phyloP scores from a whole-genome alignment of 805 yeast species.

The Hanseniaspora mollemarum region DNA sequence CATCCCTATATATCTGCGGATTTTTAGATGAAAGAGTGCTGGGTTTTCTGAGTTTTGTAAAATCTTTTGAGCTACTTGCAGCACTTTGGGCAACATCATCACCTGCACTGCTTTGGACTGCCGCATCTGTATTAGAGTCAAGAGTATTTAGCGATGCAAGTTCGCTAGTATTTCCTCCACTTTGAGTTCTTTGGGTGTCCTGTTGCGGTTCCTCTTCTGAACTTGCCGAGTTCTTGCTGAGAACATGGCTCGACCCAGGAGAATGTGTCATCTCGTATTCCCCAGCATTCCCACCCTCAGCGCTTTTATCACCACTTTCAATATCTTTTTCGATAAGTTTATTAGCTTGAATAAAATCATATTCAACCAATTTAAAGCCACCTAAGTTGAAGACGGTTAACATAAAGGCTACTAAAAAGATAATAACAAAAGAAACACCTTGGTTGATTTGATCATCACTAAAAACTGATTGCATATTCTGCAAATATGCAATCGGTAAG shows the following conservation, averaged over 20 bases:
- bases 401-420: constrained; percentile 58
- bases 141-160: constrained; percentile 3
- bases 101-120: neutral
- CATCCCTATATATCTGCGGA: constrained; percentile 2
- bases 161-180: constrained; percentile 9
- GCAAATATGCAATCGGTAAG: constrained; percentile 65
- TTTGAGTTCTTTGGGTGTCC: neutral
- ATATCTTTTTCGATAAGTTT: constrained; percentile 24
- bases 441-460: constrained; percentile 47
- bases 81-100: neutral
- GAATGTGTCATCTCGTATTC: neutral
- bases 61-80: neutral
- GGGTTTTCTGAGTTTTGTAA: too few relatives aligned
- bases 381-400: constrained; percentile 65
- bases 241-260: neutral
- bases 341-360: constrained; percentile 41
- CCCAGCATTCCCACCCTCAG: constrained; percentile 13
- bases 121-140: constrained; percentile 1
- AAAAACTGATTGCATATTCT: constrained; percentile 53
- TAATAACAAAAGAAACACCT: constrained; percentile 77
- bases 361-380: constrained; percentile 53
- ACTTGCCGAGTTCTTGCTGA: neutral
- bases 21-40: neutral
- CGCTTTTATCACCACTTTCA: constrained; percentile 19
- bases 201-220: neutral